Percentiles rank a stretch among this genome's conserved stretches.
phyloP scores from a whole-genome alignment of 768 basidiomycete species.

The Ephemerocybe angulata region DNA sequence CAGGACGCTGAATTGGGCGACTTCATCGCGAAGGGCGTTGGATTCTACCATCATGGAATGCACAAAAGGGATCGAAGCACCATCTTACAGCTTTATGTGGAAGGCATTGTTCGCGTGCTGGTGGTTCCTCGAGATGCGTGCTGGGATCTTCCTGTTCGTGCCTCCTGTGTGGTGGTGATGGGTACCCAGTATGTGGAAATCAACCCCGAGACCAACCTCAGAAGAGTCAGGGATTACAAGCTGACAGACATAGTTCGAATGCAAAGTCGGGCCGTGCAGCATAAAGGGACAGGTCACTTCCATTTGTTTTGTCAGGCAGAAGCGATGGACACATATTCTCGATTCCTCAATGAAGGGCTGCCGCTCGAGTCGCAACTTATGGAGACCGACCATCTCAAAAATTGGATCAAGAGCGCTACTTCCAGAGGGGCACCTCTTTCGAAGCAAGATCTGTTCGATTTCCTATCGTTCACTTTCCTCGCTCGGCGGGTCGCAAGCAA shows the following conservation, averaged over 20 bases:
- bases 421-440: slow-evolving; percentile 16
- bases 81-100: slow-evolving; percentile 76
- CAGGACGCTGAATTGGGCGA: slow-evolving; percentile 64
- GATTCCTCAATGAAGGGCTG: slow-evolving; percentile 84
- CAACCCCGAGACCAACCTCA: slow-evolving; percentile 45
- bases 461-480: slow-evolving; percentile 79
- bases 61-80: slow-evolving; percentile 62
- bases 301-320: slow-evolving; percentile 89
- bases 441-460: slow-evolving; percentile 71
- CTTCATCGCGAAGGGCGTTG: slow-evolving; percentile 80
- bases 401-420: slow-evolving; percentile 21
- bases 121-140: slow-evolving; percentile 80
- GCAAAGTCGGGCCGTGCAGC: slow-evolving; percentile 82
- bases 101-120: slow-evolving; percentile 76
- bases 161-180: slow-evolving; percentile 82
- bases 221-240: slow-evolving; percentile 75
- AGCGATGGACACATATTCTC: slow-evolving; percentile 72
- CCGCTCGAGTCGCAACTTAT: slow-evolving; percentile 82
- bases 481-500: slow-evolving; percentile 68
- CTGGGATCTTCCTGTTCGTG: slow-evolving; percentile 86
- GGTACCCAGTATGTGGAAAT: slow-evolving; percentile 80
- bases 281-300: slow-evolving; percentile 61
- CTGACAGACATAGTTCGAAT: slow-evolving; percentile 83
- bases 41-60: slow-evolving; percentile 78
- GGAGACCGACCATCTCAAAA: slow-evolving; percentile 44